These are phyloP conservation scores for Ampelomyces quisqualis DNA, from an alignment of 2,329 filamentous ascomycete species.

Conservation along the genomic window DNA sequence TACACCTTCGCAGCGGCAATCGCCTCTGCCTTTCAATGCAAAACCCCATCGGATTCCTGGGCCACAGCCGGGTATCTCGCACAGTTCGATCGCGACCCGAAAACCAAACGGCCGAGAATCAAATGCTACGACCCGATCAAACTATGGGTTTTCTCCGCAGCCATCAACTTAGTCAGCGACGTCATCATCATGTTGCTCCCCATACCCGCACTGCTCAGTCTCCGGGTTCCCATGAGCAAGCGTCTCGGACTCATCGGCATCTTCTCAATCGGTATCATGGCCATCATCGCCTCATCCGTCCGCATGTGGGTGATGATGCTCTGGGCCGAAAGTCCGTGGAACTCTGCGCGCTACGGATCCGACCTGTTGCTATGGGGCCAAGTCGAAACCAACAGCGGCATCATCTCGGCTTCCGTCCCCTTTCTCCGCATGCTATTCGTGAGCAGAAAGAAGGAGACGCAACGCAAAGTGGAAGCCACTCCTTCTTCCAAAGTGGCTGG, in stretches of 20 bases:
- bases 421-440: slow-evolving; percentile 48
- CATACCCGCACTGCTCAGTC: slow-evolving; percentile 48
- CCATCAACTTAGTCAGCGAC: slow-evolving; percentile 47
- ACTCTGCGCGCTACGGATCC: slow-evolving; percentile 38
- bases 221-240: slow-evolving; percentile 52
- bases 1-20: slow-evolving; percentile 34
- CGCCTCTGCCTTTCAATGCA: slow-evolving; percentile 37
- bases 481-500: slow-evolving; percentile 13
- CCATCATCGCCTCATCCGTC: slow-evolving; percentile 39
- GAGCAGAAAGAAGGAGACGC: slow-evolving; percentile 17
- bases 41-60: slow-evolving; percentile 33
- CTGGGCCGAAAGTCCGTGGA: slow-evolving; percentile 27
- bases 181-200: slow-evolving; percentile 49
- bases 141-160: slow-evolving; percentile 42
- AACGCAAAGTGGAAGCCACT: slow-evolving; percentile 13
- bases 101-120: slow-evolving; percentile 17
- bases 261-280: slow-evolving; percentile 40
- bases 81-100: slow-evolving; percentile 30
- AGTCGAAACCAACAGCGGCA: slow-evolving; percentile 51
- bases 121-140: slow-evolving; percentile 37
- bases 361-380: slow-evolving; percentile 49
- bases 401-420: slow-evolving; percentile 50
- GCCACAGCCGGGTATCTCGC: slow-evolving; percentile 31
- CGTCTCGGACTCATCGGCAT: slow-evolving; percentile 53
- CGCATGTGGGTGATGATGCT: slow-evolving; percentile 42